Base-by-base conservation (phyloP, 2,329 filamentous ascomycete species). In the Verticillium longisporum region DNA sequence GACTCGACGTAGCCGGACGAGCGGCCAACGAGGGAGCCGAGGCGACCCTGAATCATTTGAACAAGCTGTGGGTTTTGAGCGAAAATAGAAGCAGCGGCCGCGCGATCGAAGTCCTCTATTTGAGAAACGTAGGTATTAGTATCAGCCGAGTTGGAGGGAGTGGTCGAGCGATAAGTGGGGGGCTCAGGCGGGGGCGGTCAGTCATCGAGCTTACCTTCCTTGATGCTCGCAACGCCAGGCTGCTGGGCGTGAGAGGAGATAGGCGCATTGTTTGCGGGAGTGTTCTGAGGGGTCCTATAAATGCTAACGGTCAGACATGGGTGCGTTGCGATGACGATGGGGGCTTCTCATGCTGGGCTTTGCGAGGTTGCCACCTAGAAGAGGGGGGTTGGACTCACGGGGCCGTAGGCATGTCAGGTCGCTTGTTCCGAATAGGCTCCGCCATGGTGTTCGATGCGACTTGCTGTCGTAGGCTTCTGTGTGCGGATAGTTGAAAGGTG, bases 1-100 rank as follows among this genome's bases (percentile, higher is more conserved):
- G 91, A 96, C 83, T 99, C 95, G 76, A 99, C 92, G 79, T 99
- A 99, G 71, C 95, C 95, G 61, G 95, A 99, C 59, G 96, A 97
- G 68, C 90, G 89, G 71, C 95, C 95, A 71, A 99, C 91, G 63
- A 99, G 90, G 67, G 89, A 89, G 67, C 92, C 91, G 69, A 99
- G 90, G 77, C 95, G 95, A 71, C 92, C 93, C 81, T 99, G 92
- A 77, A 99, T 98, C 91, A 99, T 95, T 68, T 92, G 90, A 64
- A 98, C 90, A 67, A 99, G 87, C 70, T 90, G 89, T 63, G 96
- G 95, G 81, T 99, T 97, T 77, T 95, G 89, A 68, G 95, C 94
- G 73, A 99, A 97, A 74, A 99, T 88, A 64, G 91, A 94, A 63
- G 93, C 93, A 64, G 94, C 93, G 61, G 91, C 84, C 59, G 85